A percentile compares a stretch with the other conserved stretches of the same genome.
Conservation (phyloP, 1,284 basidiomycete genomes). For the Leccinum pachyderme region DNA sequence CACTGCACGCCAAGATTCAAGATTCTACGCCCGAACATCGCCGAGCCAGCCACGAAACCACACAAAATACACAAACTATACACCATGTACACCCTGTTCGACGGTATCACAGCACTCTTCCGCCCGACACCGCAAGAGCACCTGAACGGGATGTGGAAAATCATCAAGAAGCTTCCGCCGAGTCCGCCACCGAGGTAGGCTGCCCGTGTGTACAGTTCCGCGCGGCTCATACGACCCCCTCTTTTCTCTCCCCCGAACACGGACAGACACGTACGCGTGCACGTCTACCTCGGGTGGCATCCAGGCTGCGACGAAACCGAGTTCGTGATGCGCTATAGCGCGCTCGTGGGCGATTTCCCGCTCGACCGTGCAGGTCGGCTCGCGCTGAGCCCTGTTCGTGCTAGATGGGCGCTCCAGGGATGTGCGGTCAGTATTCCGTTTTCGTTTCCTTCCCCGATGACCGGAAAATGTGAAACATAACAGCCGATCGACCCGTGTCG, state of each 20-base stretch:
- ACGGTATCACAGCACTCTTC: constrained; percentile 18
- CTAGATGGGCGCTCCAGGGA: constrained; percentile 24
- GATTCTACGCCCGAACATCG: background rate
- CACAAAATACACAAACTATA: background rate
- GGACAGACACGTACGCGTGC: constrained; percentile 34
- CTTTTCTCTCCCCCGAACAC: background rate
- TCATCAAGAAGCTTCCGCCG: constrained; percentile 16
- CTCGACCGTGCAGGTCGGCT: constrained; percentile 24
- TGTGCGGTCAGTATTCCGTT: constrained; percentile 18
- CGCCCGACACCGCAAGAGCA: constrained; percentile 28
- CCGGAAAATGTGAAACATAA: background rate
- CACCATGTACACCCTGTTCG: constrained; percentile 4
- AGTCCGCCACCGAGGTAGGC: constrained; percentile 23
- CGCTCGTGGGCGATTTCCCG: constrained; percentile 27
- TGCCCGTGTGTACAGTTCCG: background rate
- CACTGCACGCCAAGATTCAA: background rate
- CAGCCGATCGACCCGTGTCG: constrained; percentile 31
- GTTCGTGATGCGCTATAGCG: constrained; percentile 27
- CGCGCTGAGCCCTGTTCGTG: constrained; percentile 14
- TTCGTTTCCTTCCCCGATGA: background rate
- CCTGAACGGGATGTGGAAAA: constrained; percentile 31
- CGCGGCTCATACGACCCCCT: background rate
- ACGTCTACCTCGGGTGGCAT: constrained; percentile 30
- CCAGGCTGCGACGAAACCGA: constrained; percentile 31
- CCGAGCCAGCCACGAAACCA: background rate